Conservation (phyloP, 2,329 filamentous ascomycete genomes). For the Alternaria alternata region DNA sequence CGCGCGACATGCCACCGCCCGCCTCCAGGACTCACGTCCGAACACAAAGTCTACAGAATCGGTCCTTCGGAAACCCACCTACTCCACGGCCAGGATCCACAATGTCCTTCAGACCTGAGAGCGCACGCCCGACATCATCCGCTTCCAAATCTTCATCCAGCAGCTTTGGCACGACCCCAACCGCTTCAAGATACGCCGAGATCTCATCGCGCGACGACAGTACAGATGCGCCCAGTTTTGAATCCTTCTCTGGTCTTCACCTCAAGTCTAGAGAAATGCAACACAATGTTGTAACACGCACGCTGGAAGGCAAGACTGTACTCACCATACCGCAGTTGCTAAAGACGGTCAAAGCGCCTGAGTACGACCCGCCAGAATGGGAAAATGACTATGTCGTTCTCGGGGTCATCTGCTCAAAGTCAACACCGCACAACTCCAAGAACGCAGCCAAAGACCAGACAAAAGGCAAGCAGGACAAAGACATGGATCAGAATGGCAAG, state of each 20-base stretch:
- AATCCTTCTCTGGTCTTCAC: slow-evolving; percentile 86
- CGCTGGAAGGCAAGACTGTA: slow-evolving; percentile 78
- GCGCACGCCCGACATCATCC: slow-evolving; percentile 29
- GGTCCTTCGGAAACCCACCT: slow-evolving; percentile 4
- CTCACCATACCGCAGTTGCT: slow-evolving; percentile 83
- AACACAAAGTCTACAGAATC: slow-evolving; percentile 25
- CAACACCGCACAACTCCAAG: slow-evolving; percentile 73
- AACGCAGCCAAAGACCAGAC: slow-evolving; percentile 55
- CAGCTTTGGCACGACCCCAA: slow-evolving; percentile 27
- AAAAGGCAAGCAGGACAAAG: slow-evolving; percentile 52
- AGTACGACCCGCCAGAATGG: slow-evolving; percentile 80
- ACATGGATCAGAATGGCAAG: slow-evolving; percentile 72
- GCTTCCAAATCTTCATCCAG: slow-evolving; percentile 36
- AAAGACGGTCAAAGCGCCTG: slow-evolving; percentile 79
- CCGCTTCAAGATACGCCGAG: slow-evolving; percentile 41
- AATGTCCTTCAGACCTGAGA: slow-evolving; percentile 29
- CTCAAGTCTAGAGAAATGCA: slow-evolving; percentile 83
- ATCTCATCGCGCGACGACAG: slow-evolving; percentile 50
- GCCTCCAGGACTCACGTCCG: slow-evolving; percentile 17
- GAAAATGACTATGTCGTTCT: slow-evolving; percentile 91
- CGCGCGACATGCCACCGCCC: slow-evolving; percentile 30
- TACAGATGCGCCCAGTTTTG: slow-evolving; percentile 65
- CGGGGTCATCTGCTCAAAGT: slow-evolving; percentile 87
- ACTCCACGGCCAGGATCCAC: slow-evolving; percentile 33
- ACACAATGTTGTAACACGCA: slow-evolving; percentile 79